Evolutionary conservation across 768 basidiomycete genomes (phyloP).

Genomic region (Agrocybe pediades): DNA sequence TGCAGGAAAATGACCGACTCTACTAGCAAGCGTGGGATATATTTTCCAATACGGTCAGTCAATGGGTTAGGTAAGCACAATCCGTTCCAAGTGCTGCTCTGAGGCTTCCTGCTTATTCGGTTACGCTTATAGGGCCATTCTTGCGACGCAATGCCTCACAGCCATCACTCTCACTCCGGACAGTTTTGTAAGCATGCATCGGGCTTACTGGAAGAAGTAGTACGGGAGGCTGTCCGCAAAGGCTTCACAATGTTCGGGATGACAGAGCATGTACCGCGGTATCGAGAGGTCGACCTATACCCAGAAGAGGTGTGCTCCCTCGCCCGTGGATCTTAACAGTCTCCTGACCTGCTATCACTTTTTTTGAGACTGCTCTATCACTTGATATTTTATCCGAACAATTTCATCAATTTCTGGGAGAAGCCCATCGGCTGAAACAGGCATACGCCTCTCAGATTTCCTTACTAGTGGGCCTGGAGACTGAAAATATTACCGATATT

Average conservation of each 20-base stretch:
- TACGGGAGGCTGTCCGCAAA: constrained; percentile 75
- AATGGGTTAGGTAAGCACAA: no score
- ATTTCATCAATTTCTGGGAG: constrained; percentile 73
- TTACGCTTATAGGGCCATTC: not conserved
- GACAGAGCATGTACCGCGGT: constrained; percentile 93
- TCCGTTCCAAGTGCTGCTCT: not conserved
- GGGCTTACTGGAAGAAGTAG: constrained; percentile 80
- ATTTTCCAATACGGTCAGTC: no score
- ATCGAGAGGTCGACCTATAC: constrained; percentile 79
- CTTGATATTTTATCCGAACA: constrained; percentile 55
- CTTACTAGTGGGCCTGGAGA: constrained; percentile 89
- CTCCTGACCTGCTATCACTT: constrained; percentile 1
- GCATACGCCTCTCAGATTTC: constrained; percentile 65
- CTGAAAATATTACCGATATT: constrained; percentile 75
- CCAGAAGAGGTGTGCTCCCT: constrained; percentile 85
- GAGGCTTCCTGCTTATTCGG: not conserved
- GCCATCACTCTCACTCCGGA: constrained; percentile 91
- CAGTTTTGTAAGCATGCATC: constrained; percentile 91
- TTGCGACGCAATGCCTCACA: constrained; percentile 47
- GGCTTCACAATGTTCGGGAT: constrained; percentile 84
- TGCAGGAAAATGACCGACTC: no score
- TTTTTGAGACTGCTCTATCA: constrained; percentile 53
- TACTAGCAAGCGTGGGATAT: no score
- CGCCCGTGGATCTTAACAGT: not conserved
- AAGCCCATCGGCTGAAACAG: constrained; percentile 76